These are phyloP conservation scores for Royoungia palumana DNA, from an alignment of 768 basidiomycete genomes.

Conservation along the genomic window DNA sequence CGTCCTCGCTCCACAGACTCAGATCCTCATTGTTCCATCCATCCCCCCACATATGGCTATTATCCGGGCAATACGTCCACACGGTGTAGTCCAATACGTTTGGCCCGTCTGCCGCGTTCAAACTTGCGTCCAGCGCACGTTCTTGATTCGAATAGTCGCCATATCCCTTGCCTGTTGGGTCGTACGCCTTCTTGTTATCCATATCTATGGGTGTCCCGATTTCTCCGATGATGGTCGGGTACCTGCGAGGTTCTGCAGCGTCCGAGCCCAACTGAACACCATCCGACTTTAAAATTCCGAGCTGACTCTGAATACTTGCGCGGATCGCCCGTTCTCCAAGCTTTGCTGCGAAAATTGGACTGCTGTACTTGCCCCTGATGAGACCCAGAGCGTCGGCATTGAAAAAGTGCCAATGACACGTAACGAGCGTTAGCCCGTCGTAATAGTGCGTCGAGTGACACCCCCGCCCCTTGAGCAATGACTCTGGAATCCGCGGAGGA, in stretches of 20 bases:
- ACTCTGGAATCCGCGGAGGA: constrained; percentile 62
- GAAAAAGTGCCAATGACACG: constrained; percentile 91
- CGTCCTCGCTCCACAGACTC: constrained; percentile 81
- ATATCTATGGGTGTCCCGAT: constrained; percentile 95
- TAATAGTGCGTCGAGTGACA: constrained; percentile 87
- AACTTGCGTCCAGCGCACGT: constrained; percentile 81
- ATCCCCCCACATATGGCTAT: constrained; percentile 87
- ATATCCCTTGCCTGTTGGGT: constrained; percentile 39
- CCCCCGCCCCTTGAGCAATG: constrained; percentile 61
- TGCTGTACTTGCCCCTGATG: constrained; percentile 77
- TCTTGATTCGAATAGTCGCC: constrained; percentile 80
- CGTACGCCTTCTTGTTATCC: constrained; percentile 84
- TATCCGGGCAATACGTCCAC: constrained; percentile 87
- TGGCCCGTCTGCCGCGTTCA: constrained; percentile 72
- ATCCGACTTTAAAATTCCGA: constrained; percentile 76
- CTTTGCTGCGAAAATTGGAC: constrained; percentile 65
- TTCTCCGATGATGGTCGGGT: constrained; percentile 92
- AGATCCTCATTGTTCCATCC: constrained; percentile 97
- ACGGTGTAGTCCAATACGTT: constrained; percentile 78
- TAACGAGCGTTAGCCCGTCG: constrained; percentile 91
- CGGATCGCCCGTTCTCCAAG: constrained; percentile 85
- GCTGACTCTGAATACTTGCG: constrained; percentile 74
- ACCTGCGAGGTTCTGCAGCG: constrained; percentile 28
- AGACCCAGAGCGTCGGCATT: constrained; percentile 94
- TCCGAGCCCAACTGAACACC: constrained; percentile 52